These are phyloP conservation scores for Calonectria crousiana DNA, from an alignment of 2,329 filamentous ascomycete species.

Conservation along the genomic window DNA sequence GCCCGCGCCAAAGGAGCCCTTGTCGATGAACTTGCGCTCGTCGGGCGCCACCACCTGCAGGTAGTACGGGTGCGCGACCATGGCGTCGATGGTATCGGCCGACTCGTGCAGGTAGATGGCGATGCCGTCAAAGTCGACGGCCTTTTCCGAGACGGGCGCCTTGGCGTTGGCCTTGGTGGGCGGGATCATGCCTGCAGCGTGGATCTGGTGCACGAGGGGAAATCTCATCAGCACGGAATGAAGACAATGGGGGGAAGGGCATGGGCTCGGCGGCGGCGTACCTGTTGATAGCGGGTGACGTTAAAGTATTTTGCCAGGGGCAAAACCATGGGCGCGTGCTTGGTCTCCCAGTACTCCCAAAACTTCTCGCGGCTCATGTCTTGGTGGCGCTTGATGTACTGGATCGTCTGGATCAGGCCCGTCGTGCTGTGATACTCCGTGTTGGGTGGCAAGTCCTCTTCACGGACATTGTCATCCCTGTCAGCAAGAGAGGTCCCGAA, in stretches of 20 bases:
- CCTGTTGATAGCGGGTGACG: neutral
- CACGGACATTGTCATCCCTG: neutral
- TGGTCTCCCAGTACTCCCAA: neutral
- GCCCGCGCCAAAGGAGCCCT: neutral
- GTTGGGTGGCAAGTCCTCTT: neutral
- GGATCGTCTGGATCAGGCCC: neutral
- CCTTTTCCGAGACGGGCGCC: neutral
- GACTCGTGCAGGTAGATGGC: neutral
- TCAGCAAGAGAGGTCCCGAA: neutral
- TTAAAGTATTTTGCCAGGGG: neutral
- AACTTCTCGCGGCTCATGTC: neutral
- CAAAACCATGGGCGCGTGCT: neutral
- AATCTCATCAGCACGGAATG: neutral
- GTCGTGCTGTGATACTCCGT: neutral
- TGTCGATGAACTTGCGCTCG: conserved; percentile 2
- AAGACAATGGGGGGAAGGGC: too few relatives aligned
- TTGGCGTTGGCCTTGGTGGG: neutral
- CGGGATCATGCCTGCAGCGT: neutral
- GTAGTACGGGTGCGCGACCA: neutral
- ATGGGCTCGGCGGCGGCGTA: neutral
- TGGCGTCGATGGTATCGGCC: neutral
- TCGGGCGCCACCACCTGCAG: neutral
- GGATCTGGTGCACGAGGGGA: neutral
- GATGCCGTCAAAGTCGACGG: conserved; percentile 1
- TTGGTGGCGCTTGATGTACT: neutral